Evolutionary conservation across 1,139 yeast genomes (phyloP).

Genomic region (Suhomyces choctaworum): DNA sequence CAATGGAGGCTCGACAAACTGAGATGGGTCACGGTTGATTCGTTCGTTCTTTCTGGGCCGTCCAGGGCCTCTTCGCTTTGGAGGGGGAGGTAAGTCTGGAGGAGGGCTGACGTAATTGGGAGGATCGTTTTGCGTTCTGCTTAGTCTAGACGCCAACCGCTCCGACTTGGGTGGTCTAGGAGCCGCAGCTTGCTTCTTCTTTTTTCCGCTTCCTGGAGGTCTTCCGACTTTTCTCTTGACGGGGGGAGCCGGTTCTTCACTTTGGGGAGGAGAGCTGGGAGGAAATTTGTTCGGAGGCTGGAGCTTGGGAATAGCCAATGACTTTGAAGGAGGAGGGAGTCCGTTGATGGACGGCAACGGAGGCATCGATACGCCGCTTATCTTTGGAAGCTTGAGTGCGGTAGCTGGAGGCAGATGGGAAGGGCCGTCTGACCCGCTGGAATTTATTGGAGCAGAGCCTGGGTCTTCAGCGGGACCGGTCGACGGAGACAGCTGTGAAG

Average conservation of each 20-base stretch:
- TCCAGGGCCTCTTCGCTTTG: constrained; percentile 16
- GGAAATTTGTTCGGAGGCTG: constrained; percentile 1
- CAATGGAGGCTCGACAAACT: constrained; percentile 58
- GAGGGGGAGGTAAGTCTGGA: constrained; percentile 4
- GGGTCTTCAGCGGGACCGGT: background rate
- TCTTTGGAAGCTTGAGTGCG: constrained; percentile 1
- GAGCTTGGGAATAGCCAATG: constrained; percentile 3
- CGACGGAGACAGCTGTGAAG: constrained; percentile 1
- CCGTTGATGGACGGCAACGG: constrained; percentile 4
- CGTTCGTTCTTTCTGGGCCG: constrained; percentile 20
- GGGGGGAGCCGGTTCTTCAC: constrained; percentile 3
- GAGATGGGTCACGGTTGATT: constrained; percentile 6
- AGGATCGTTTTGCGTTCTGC: constrained; percentile 1
- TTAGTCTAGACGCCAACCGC: constrained; percentile 3
- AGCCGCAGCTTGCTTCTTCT: constrained; percentile 5
- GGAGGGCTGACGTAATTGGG: constrained; percentile 1
- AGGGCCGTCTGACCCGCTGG: background rate
- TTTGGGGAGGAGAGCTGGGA: constrained; percentile 3
- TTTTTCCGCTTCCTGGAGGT: constrained; percentile 12
- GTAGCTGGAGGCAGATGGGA: background rate
- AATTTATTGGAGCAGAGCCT: background rate
- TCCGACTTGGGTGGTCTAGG: constrained; percentile 6
- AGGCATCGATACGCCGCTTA: constrained; percentile 4
- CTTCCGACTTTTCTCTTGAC: constrained; percentile 9
- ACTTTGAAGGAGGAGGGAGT: constrained; percentile 2